Evolutionary conservation across 2,329 filamentous ascomycete genomes (phyloP), one percentile per base, ranked within the genome.

Genomic region (Grosmannia serpens): DNA sequence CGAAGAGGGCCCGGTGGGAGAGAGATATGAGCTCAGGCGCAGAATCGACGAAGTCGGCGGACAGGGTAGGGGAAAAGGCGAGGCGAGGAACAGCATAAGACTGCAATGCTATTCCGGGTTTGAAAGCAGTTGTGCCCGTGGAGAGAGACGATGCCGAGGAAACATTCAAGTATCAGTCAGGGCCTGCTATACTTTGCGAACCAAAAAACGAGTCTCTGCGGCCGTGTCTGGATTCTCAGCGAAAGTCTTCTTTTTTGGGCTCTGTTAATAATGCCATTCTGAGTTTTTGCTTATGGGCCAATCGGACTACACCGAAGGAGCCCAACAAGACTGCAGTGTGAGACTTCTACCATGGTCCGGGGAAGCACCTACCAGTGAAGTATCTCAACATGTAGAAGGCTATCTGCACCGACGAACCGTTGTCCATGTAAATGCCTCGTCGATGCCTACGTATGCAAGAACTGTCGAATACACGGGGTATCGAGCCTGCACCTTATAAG

Each of bases 1-100:
- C 22, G 62, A 56, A 10, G 60, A 61, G 35, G 62, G 56, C 6
- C 10, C n/a, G 24, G 20, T 6, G 10, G 17, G 15, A 27, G 31
- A 35, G 27, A 51, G 33, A 20, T 3, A 24, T 31, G 15, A n/a
- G 46, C 10, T 10, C 2, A 55, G 10, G 53, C 20, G 7, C 6
- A 29, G n/a, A 24, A n/a, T 17, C 13, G 13, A 5, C 35, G 35
- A 15, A 4, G 35, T 38, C 17, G n/a, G 35, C 15, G 5, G 35
- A 13, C 35, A 38, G 35, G 15, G 10, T 35, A 9, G 7, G 10
- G 33, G 35, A 38, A 5, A 38, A 17, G 15, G 9, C 35, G 17
- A 17, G 17, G 13, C 35, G 17, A 38, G 10, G 35, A 38, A 17
- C 7, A 15, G 35, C 35, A 38, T 4, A 15, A 38, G 17, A 38